Base-by-base conservation (phyloP, 2,329 filamentous ascomycete genomes). In the Epichloe brachyelytri region DNA sequence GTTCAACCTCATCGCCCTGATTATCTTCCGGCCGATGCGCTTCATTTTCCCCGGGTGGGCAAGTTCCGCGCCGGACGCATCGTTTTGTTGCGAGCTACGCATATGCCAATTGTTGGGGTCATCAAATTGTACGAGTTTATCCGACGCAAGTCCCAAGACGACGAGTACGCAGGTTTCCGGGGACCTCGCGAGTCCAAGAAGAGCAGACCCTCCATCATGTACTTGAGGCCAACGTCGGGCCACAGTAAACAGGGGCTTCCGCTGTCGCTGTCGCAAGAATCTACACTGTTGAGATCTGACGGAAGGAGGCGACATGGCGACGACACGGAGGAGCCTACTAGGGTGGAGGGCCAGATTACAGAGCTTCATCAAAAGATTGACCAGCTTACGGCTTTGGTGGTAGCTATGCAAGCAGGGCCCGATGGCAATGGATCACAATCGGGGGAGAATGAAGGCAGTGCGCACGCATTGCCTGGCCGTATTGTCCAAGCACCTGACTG, bases 1-100 rank as follows among this genome's bases (percentile, higher is more conserved):
- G 1, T 78, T 85, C 59, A 93, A 91, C 64, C 76, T 93, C 39
- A 71, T 91, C 43, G 83, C 86, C 7, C 73, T 90, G 51, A 67
- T 83, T 55, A 73, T 84, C 54, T 82, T 90, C 61, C 79, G 86
- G 15, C 87, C 87, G 0, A 72, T 88, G 53, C 77, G 85, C 52
- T 72, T 90, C 43, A 73, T 88, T 56, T 64, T 88, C 47, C 74
- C 82, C 77, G 81, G 2, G 77, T 83, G 55, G 70, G 71, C 53
- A 77, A 76, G 53, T 76, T 90, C 57, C 82, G 86, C 45, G 70
- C 71, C 26, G 73, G 73, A 17, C 75, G 80, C 44, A 84, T 85
- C 54, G 52, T 78, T 41, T 69, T 84, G n/a, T 72, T 85, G 51
- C 80, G 81, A 58, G 69, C 72, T 4, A 83, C 80, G 0, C 81